These are phyloP conservation scores for Beta macrorhiza DNA, from an alignment of 179 eudicot species.

Conservation along the genomic window DNA sequence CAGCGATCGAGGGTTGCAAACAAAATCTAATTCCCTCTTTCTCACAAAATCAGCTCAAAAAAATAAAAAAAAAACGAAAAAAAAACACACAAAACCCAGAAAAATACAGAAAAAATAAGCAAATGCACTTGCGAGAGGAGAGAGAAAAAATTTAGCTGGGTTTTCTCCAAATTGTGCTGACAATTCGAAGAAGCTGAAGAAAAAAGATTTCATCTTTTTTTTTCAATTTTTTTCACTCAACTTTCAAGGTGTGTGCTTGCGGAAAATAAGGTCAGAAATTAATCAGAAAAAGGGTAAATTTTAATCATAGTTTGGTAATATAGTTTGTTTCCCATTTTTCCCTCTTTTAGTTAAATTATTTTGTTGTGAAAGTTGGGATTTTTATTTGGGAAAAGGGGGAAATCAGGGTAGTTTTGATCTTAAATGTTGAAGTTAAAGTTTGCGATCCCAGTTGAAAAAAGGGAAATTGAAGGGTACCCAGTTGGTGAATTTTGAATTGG, in stretches of 20 bases:
- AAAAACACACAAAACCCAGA: constrained; percentile 22
- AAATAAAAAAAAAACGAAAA: background rate
- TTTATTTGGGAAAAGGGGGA: constrained; percentile 15
- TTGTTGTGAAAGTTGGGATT: constrained; percentile 21
- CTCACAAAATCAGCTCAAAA: constrained; percentile 20
- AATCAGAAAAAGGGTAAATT: constrained; percentile 23
- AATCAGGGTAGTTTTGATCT: constrained; percentile 30
- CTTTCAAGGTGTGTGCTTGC: constrained; percentile 11
- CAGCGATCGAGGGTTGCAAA: constrained; percentile 37
- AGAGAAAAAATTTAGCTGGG: constrained; percentile 23
- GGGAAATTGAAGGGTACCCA: constrained; percentile 20
- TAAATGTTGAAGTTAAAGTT: constrained; percentile 18
- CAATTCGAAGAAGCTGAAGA: constrained; percentile 16
- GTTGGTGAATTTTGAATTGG: constrained; percentile 30
- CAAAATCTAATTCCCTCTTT: constrained; percentile 38
- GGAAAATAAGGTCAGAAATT: constrained; percentile 35
- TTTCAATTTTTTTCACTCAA: constrained; percentile 8
- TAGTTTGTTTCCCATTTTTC: constrained; percentile 17
- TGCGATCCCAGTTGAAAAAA: constrained; percentile 32
- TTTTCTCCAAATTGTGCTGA: constrained; percentile 21
- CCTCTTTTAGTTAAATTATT: background rate
- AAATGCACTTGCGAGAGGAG: constrained; percentile 24
- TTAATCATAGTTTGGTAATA: constrained; percentile 14
- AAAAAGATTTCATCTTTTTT: constrained; percentile 7
- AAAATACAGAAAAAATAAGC: constrained; percentile 17